Base-by-base conservation (phyloP, 2,329 filamentous ascomycete species). In the Calonectria honghensis region DNA sequence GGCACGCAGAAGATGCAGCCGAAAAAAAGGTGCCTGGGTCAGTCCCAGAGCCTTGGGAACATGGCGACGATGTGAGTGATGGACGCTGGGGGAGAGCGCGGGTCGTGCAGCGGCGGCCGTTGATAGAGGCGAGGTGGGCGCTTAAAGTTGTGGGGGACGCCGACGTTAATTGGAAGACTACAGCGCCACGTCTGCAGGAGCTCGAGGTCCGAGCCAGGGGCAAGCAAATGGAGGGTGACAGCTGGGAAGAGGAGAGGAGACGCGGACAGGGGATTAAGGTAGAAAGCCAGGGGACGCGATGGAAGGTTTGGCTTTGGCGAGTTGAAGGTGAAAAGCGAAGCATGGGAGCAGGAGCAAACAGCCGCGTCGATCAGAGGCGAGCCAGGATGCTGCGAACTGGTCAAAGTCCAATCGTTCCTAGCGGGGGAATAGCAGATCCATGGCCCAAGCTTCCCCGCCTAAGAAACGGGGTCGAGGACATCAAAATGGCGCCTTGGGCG, bases 101-200 rank as follows among this genome's bases (percentile, higher is more conserved):
- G 68, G 65, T 59, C 68, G n/a, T 31, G n/a, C 68, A 68, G 68
- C 71, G 65, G 73, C 57, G 70, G 73, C 64, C 70, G 61, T 63
- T 68, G 70, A 74, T 64, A 65, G 61, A 72, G 73, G 74, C 68
- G 59, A 68, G 73, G 73, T 76, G 76, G 76, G 79, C 79, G 79
- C 79, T 81, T 81, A 81, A 65, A 75, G 73, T 72, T 71, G 79
- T 80, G 79, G 79, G 77, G 78, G 71, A 68, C 61, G 35, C 51
- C 35, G 50, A 24, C 31, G 50, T 63, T 74, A 72, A 81, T 78
- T 81, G 79, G 79, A 76, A 61, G 73, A 57, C 31, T 74, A 66
- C 61, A 72, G 74, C 74, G 76, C 79, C 79, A 80, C 79, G 77
- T 78, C 75, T 73, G 72, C 73, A 64, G 67, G 65, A 72, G 69